A percentile compares a stretch with the other conserved stretches of the same genome.
Evolutionary conservation across 75 land plant genomes (phyloP).

Genomic region (Pseudotsuga menziesii): DNA sequence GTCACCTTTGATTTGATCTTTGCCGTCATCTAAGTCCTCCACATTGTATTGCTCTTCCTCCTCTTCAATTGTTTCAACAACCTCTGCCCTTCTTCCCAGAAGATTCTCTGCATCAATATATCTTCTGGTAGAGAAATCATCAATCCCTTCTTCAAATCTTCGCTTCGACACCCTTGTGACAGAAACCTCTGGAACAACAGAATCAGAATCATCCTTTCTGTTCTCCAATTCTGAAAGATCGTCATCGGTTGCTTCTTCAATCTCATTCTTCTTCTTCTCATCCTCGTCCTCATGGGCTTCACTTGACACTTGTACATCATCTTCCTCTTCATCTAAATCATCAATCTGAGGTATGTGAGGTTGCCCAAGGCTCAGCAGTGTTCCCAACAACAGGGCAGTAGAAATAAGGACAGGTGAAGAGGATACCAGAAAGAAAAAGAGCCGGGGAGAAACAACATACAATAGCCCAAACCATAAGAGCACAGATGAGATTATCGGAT

Average conservation of each 20-base stretch:
- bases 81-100: constrained; percentile 11
- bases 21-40: not conserved
- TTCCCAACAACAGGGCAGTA: constrained; percentile 58
- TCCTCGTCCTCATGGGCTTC: constrained; percentile 18
- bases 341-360: constrained; percentile 53
- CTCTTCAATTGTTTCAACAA: constrained; percentile 12
- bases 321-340: constrained; percentile 27
- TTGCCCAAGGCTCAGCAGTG: constrained; percentile 58
- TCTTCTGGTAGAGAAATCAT: constrained; percentile 6
- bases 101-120: constrained; percentile 5
- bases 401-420: constrained; percentile 56
- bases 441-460: constrained; percentile 39
- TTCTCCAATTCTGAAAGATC: not conserved
- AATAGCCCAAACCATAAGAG: constrained; percentile 27
- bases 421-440: constrained; percentile 48
- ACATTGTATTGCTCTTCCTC: constrained; percentile 3
- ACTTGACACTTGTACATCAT: constrained; percentile 10
- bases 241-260: constrained; percentile 7
- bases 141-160: constrained; percentile 9
- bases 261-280: constrained; percentile 19
- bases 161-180: constrained; percentile 8
- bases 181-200: not conserved
- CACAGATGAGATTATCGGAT: constrained; percentile 40
- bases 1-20: constrained; percentile 2
- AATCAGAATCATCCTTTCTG: not conserved